Percentiles rank a stretch among this genome's conserved stretches.
These are phyloP conservation scores for Aspergillus fumigatus DNA, from an alignment of 2,329 filamentous ascomycete species.

Conservation along the genomic window DNA sequence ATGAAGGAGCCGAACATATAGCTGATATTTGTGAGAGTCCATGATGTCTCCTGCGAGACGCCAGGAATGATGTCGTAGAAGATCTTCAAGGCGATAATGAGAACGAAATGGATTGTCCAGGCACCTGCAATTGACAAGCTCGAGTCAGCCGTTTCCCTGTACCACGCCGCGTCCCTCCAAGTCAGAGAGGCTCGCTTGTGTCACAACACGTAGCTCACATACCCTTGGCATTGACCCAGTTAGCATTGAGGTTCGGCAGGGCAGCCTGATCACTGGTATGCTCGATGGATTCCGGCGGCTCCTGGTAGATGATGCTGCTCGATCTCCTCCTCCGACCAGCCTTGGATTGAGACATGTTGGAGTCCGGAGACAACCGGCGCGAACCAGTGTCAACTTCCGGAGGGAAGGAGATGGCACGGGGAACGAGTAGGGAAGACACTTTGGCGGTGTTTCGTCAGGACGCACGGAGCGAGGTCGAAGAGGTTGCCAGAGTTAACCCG, in stretches of 20 bases:
- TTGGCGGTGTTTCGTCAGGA: constrained; percentile 72
- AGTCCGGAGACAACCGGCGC: constrained; percentile 53
- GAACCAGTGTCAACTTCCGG: constrained; percentile 68
- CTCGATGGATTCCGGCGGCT: constrained; percentile 93
- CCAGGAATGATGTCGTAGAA: constrained; percentile 95
- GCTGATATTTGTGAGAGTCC: constrained; percentile 97
- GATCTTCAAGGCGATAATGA: constrained; percentile 89
- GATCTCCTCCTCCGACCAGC: constrained; percentile 81
- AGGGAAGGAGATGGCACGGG: constrained; percentile 88
- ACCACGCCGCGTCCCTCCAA: not conserved
- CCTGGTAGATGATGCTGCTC: constrained; percentile 97
- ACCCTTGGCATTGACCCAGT: constrained; percentile 99
- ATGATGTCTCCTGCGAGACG: constrained; percentile 95
- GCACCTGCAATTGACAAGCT: constrained; percentile 59
- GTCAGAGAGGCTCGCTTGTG: not conserved
- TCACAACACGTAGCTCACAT: constrained; percentile 30
- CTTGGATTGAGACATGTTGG: constrained; percentile 60
- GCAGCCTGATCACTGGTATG: constrained; percentile 96
- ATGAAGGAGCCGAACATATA: constrained; percentile 99
- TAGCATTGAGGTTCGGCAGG: constrained; percentile 90
- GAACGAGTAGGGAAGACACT: constrained; percentile 87
- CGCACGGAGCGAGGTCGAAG: constrained; percentile 17
- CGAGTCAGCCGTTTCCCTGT: constrained; percentile 14
- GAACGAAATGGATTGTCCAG: constrained; percentile 94
- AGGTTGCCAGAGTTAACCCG: constrained; percentile 18